Base-by-base conservation (phyloP, 768 basidiomycete species). In the Tricholoma saponaceum region DNA sequence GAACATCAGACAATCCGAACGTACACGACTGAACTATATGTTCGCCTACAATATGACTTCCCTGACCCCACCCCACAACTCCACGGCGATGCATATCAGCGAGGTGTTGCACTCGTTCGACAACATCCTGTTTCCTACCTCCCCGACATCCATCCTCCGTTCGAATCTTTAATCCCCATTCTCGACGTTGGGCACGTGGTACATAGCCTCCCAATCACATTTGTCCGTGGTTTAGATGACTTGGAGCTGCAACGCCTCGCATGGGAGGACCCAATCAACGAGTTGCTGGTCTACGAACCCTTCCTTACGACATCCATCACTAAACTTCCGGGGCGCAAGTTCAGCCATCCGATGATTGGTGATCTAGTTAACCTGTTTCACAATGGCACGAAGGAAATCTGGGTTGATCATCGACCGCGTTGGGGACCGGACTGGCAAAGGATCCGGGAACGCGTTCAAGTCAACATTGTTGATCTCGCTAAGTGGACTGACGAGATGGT, bases 1-100 rank as follows among this genome's bases (percentile, higher is more conserved):
- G 59, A 62, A 5, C 46, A 60, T 13, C 62, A 67, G 25, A 64
- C 64, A 9, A 32, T 66, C 16, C 23, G 54, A 16, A 60, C 63
- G 2, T 60, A 60, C 23, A 16, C 16, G 13, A 28, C 22, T 7
- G 5, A n/a, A 1, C 12, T 14, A 0, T 56, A 58, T 32, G 4
- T 22, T 20, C 23, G 43, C 3, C 54, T 52, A 49, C 39, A 9
- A 28, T 22, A 16, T 30, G 14, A 58, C 33, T 23, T 14, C 12
- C 28, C n/a, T 7, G 20, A 16, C 22, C 22, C 28, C 9, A 33
- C 26, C 2, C 32, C 18, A 0, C 30, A 2, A 25, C 22, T 28
- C 6, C 52, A 51, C 30, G 33, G 25, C 13, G 2, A 46, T 35
- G 10, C 20, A 20, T 23, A 32, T 23, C 50, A 22, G 32, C n/a